phyloP scores from a whole-genome alignment of 2,329 filamentous ascomycete genomes.

The Volutella citrinella region DNA sequence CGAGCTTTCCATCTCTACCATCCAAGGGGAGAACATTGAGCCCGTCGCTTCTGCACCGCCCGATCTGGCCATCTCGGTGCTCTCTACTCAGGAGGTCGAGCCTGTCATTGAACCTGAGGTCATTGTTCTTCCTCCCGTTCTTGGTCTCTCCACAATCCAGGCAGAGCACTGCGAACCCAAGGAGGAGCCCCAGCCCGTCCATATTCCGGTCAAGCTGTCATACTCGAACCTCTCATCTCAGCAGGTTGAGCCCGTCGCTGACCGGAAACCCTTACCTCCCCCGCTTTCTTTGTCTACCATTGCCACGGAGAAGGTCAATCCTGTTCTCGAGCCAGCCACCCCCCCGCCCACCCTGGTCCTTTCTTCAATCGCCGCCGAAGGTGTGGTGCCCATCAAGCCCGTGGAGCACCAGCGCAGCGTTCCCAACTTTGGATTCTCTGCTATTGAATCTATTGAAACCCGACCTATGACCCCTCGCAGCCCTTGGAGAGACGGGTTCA shows the following conservation, averaged over 20 bases:
- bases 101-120: slow-evolving; percentile 32
- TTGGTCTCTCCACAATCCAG: slow-evolving; percentile 30
- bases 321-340: slow-evolving; percentile 29
- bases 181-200: slow-evolving; percentile 24
- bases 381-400: slow-evolving; percentile 38
- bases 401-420: slow-evolving; percentile 17
- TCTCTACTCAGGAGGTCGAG: slow-evolving; percentile 27
- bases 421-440: slow-evolving; percentile 40
- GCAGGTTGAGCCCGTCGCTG: slow-evolving; percentile 34
- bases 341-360: slow-evolving; percentile 30
- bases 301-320: slow-evolving; percentile 35
- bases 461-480: slow-evolving; percentile 46
- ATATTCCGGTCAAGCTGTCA: slow-evolving; percentile 23
- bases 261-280: slow-evolving; percentile 23
- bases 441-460: slow-evolving; percentile 44
- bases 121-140: slow-evolving; percentile 23
- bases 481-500: slow-evolving; percentile 54
- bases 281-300: slow-evolving; percentile 36
- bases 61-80: slow-evolving; percentile 27
- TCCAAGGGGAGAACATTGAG: slow-evolving; percentile 23
- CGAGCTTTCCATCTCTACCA: slow-evolving; percentile 17
- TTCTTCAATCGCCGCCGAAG: slow-evolving; percentile 35
- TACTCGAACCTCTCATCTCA: slow-evolving; percentile 35
- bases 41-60: slow-evolving; percentile 17
- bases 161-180: slow-evolving; percentile 33